These are phyloP conservation scores for Aspergillus pseudoglaucus DNA, from an alignment of 2,329 filamentous ascomycete genomes.

Conservation along the genomic window DNA sequence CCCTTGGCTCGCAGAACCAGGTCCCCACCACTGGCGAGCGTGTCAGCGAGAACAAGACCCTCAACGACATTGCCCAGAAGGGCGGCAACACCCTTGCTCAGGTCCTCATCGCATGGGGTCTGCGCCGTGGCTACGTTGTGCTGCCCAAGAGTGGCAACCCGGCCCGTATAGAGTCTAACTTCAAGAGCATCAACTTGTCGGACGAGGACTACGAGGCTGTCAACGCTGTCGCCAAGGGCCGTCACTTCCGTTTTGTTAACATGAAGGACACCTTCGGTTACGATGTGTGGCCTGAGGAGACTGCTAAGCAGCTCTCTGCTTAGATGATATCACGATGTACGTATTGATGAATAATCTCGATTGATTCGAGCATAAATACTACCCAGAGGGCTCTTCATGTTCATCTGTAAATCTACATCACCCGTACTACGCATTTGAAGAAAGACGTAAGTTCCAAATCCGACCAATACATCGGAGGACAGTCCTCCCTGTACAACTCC, in stretches of 20 bases:
- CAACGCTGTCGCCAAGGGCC: conserved; percentile 57
- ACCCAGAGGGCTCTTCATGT: neutral
- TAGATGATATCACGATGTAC: conserved; percentile 7
- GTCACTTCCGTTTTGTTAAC: conserved; percentile 68
- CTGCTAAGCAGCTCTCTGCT: conserved; percentile 26
- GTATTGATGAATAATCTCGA: neutral
- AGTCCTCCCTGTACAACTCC: neutral
- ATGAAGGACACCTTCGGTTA: conserved; percentile 78
- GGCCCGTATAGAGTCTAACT: conserved; percentile 62
- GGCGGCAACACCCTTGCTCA: conserved; percentile 55
- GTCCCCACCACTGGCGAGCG: conserved; percentile 63
- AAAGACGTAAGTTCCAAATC: no score
- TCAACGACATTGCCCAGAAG: conserved; percentile 54
- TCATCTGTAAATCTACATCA: neutral
- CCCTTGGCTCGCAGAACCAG: conserved; percentile 60
- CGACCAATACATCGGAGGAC: neutral
- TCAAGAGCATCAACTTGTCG: conserved; percentile 54
- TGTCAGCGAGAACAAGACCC: conserved; percentile 52
- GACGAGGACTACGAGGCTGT: conserved; percentile 55
- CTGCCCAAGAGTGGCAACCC: conserved; percentile 65
- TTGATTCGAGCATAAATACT: neutral
- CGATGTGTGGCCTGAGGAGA: conserved; percentile 61
- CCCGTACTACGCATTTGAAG: no score
- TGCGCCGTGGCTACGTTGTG: conserved; percentile 60
- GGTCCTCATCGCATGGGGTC: conserved; percentile 59